A percentile compares a stretch with the other conserved stretches of the same genome.
phyloP scores from a whole-genome alignment of 2,329 filamentous ascomycete species.

The Fusarium circinatum region DNA sequence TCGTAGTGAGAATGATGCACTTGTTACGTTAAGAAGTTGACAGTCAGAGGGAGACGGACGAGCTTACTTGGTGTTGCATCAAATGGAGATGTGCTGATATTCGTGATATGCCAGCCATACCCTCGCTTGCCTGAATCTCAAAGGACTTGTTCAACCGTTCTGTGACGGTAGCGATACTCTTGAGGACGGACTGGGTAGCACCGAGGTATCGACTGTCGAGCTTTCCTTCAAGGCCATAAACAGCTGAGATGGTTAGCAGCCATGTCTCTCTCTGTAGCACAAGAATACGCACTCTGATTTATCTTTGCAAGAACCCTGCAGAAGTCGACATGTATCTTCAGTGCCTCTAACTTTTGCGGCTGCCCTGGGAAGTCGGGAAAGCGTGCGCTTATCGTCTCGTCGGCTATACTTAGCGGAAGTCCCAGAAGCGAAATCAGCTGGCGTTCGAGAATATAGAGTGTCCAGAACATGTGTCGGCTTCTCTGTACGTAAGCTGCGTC shows the following conservation, averaged over 20 bases:
- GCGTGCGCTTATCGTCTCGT: constrained; percentile 28
- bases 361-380: constrained; percentile 21
- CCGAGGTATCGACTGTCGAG: constrained; percentile 36
- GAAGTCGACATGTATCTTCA: constrained; percentile 31
- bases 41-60: fast-evolving
- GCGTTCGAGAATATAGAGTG: constrained; percentile 33
- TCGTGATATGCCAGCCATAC: constrained; percentile 23
- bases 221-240: constrained; percentile 39
- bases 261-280: fast-evolving
- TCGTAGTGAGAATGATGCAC: constrained; percentile 37
- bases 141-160: constrained; percentile 31
- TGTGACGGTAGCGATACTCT: constrained; percentile 32
- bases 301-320: constrained; percentile 31
- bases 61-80: constrained; percentile 32
- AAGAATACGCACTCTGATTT: constrained; percentile 25
- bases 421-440: constrained; percentile 33
- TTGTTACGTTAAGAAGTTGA: background rate
- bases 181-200: constrained; percentile 32
- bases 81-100: constrained; percentile 35
- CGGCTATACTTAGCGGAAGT: constrained; percentile 27
- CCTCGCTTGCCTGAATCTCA: constrained; percentile 28
- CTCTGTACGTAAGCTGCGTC: constrained; percentile 23
- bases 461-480: constrained; percentile 30
- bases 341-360: constrained; percentile 9
- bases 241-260: constrained; percentile 13